Evolutionary conservation across 179 eudicot species (phyloP), one percentile per base, ranked within the genome.

Genomic region (Dionaea muscipula): DNA sequence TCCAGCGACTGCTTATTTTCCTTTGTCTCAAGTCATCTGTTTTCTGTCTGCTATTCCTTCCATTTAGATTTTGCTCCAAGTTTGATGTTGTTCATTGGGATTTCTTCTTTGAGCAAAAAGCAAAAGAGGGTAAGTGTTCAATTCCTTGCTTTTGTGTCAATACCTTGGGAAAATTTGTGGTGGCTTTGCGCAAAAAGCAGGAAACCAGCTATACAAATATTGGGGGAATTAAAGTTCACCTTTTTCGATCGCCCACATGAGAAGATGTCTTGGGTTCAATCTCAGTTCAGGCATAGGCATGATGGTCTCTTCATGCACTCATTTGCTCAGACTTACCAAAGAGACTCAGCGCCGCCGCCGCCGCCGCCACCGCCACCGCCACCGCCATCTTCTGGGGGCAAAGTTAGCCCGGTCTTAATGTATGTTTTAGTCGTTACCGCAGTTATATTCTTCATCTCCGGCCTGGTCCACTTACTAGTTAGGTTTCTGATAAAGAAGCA

Each of bases 371-470:
- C 51, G 26, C 18, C 64, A 33, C n/a, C 58, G 26, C 41, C 74
- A 45, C 55, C 74, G 10, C 10, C 53, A 49, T 47, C 70, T 36
- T 55, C 73, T 16, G 71, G 67, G 10, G 36, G 71, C 14, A 77
- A 31, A 54, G 64, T 70, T 57, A 77, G 78, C 47, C 82, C 76
- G 4, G 74, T 75, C 28, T 53, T 73, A 40, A 56, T 77, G 12
- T 73, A 73, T 68, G 70, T 77, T 52, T 70, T 73, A 45, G 73
- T 77, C 1, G 61, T 73, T 11, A 65, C 73, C 60, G 76, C 82
- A 67, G 41, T 49, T 23, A 14, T 49, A 10, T 10, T 49, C 31
- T 49, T 49, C 53, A 15, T 49, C 7, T 49, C 31, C 24, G n/a
- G 31, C 22, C 33, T 49, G 14, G 18, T 49, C 10, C 33, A 23